phyloP scores from a whole-genome alignment of 2,329 filamentous ascomycete genomes.

The Grosmannia serpens region DNA sequence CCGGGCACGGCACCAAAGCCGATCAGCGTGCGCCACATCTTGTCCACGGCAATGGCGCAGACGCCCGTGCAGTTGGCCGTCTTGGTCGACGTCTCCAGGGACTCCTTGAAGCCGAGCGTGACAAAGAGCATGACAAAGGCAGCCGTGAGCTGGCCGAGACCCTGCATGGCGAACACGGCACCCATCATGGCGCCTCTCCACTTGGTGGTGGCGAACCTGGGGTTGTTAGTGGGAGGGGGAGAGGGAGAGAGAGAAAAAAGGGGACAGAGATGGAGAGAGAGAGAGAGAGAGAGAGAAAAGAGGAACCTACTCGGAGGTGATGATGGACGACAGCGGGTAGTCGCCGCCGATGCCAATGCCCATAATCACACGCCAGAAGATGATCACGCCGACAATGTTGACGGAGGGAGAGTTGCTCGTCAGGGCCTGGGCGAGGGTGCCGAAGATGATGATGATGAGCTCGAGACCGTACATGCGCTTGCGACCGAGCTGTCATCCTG shows the following conservation, averaged over 20 bases:
- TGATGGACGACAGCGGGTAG: conserved; percentile 72
- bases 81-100: conserved; percentile 39
- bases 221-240: neutral
- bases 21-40: conserved; percentile 77
- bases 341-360: conserved; percentile 63
- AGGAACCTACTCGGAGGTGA: conserved; percentile 54
- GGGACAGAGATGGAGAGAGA: neutral
- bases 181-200: conserved; percentile 84
- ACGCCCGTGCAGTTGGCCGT: conserved; percentile 48
- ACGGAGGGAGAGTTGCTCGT: conserved; percentile 51
- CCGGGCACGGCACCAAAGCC: conserved; percentile 73
- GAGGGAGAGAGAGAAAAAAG: neutral
- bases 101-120: conserved; percentile 57
- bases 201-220: conserved; percentile 63
- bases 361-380: conserved; percentile 77
- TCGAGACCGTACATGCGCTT: conserved; percentile 63
- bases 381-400: conserved; percentile 52
- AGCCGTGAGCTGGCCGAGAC: conserved; percentile 66
- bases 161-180: conserved; percentile 79
- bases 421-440: conserved; percentile 61
- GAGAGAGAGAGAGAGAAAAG: too few relatives aligned
- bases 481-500: conserved; percentile 13
- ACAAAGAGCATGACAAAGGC: conserved; percentile 68
- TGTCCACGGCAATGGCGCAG: conserved; percentile 63
- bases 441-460: conserved; percentile 69